Evolutionary conservation across 2,329 filamentous ascomycete species (phyloP).

Genomic region (Fusarium sp.): DNA sequence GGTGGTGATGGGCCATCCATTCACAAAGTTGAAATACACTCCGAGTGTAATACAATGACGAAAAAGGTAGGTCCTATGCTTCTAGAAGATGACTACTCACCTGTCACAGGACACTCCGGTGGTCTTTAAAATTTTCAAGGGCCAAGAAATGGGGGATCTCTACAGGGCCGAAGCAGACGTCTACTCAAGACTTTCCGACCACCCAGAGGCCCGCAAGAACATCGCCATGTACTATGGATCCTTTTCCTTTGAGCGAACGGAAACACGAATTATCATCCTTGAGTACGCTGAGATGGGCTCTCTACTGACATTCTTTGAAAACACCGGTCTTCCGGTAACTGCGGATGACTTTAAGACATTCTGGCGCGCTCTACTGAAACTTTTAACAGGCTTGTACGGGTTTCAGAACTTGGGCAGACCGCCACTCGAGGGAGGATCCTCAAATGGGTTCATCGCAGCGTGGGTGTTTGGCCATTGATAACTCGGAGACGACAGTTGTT

Average conservation of each 20-base stretch:
- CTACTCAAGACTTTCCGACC: background rate
- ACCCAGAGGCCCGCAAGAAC: background rate
- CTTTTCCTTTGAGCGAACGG: slow-evolving; percentile 1
- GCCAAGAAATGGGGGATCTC: background rate
- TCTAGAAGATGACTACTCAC: background rate
- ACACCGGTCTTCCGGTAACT: background rate
- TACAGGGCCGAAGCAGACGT: slow-evolving; percentile 2
- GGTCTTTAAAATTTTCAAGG: slow-evolving; percentile 23
- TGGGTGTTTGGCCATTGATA: background rate
- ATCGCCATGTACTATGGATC: background rate
- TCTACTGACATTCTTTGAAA: background rate
- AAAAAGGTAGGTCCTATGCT: too few species aligned
- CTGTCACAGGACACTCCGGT: background rate
- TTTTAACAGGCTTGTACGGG: too few species aligned
- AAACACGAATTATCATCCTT: background rate
- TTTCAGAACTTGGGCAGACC: too few species aligned
- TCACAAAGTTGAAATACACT: too few species aligned
- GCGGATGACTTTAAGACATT: background rate
- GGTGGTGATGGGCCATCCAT: background rate
- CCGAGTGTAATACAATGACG: background rate
- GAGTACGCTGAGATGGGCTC: slow-evolving; percentile 13
- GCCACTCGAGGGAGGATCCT: too few species aligned
- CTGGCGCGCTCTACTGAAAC: background rate
- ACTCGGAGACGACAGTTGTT: too few species aligned
- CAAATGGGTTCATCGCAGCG: background rate